These are phyloP conservation scores for Hyaloscypha variabilis DNA, from an alignment of 495 filamentous ascomycete genomes.

Conservation along the genomic window DNA sequence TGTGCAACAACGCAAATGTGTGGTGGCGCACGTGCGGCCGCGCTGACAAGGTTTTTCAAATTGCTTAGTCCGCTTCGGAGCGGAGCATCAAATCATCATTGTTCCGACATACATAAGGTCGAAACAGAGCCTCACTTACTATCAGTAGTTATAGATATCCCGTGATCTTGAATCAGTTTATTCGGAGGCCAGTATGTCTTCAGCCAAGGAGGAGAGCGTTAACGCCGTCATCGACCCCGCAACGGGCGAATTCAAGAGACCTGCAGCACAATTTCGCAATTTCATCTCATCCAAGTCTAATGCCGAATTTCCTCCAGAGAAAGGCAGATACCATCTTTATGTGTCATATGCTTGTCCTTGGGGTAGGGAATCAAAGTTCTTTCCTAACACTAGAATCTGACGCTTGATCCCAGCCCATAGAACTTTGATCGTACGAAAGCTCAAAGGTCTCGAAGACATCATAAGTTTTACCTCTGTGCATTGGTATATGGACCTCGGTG, in stretches of 20 bases:
- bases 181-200: background rate
- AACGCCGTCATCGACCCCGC: constrained; percentile 6
- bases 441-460: constrained; percentile 68
- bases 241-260: constrained; percentile 51
- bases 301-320: constrained; percentile 64
- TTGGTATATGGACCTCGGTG: constrained; percentile 40
- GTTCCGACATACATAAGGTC: too few relatives aligned
- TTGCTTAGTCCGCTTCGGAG: too few relatives aligned
- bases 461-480: constrained; percentile 57
- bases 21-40: background rate
- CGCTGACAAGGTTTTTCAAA: background rate
- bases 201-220: background rate
- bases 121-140: too few relatives aligned
- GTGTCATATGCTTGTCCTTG: constrained; percentile 62
- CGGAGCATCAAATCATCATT: too few relatives aligned
- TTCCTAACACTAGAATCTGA: background rate
- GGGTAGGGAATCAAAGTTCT: constrained; percentile 46
- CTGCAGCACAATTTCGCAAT: constrained; percentile 50
- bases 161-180: too few relatives aligned
- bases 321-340: constrained; percentile 70
- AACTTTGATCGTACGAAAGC: constrained; percentile 59
- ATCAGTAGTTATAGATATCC: too few relatives aligned
- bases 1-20: background rate
- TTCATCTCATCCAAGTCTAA: constrained; percentile 39
- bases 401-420: constrained; percentile 53